Conservation (phyloP, 768 basidiomycete genomes). For the Boletales sp. region DNA sequence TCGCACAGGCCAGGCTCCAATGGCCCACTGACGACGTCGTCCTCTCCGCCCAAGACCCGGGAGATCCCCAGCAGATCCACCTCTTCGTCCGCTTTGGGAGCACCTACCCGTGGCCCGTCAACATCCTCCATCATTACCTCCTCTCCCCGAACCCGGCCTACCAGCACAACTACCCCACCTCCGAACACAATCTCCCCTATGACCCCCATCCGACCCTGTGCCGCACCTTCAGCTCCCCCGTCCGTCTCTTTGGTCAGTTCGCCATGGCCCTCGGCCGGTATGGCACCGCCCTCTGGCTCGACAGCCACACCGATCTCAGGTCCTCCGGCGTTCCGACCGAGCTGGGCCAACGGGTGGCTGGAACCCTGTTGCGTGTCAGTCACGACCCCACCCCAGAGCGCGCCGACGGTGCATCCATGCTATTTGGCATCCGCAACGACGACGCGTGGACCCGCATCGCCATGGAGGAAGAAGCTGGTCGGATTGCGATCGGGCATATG, state of each 20-base stretch:
- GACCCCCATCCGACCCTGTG: conserved; percentile 31
- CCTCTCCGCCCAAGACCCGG: conserved; percentile 31
- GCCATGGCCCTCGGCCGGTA: conserved; percentile 52
- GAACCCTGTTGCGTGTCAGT: conserved; percentile 19
- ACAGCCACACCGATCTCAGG: conserved; percentile 48
- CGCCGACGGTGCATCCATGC: conserved; percentile 22
- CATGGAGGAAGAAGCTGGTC: conserved; percentile 37
- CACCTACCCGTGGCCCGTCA: conserved; percentile 64
- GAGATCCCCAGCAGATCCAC: conserved; percentile 31
- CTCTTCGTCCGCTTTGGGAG: conserved; percentile 59
- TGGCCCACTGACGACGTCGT: conserved; percentile 56
- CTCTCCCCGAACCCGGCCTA: conserved; percentile 45
- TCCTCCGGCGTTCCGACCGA: conserved; percentile 34
- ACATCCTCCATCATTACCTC: conserved; percentile 61
- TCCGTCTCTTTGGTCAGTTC: conserved; percentile 53
- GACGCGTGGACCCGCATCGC: conserved; percentile 47
- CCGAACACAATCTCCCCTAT: conserved; percentile 44
- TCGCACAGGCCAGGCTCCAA: conserved; percentile 46
- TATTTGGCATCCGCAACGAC: conserved; percentile 43
- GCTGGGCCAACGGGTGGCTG: conserved; percentile 59
- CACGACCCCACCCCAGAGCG: no score
- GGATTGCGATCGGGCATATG: conserved; percentile 32
- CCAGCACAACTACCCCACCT: conserved; percentile 6
- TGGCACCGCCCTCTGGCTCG: conserved; percentile 66
- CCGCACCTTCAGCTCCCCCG: conserved; percentile 49